Evolutionary conservation across 2,329 filamentous ascomycete genomes (phyloP).

Genomic region (Fusarium sp.): DNA sequence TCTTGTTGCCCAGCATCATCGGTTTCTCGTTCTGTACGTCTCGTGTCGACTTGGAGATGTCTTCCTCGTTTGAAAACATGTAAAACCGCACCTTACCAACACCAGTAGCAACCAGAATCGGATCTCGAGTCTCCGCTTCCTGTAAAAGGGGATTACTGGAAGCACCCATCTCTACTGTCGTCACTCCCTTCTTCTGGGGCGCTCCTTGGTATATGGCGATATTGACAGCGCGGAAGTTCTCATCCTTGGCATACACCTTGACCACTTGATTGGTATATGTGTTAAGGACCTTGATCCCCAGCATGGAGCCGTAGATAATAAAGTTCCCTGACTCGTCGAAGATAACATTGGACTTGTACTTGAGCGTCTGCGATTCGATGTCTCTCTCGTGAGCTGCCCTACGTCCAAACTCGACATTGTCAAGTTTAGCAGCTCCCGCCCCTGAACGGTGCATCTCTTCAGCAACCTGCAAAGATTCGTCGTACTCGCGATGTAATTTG

Average conservation of each 20-base stretch:
- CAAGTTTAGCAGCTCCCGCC: constrained; percentile 80
- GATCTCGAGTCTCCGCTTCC: constrained; percentile 90
- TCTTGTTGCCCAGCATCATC: constrained; percentile 68
- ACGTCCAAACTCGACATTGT: constrained; percentile 91
- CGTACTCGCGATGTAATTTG: constrained; percentile 91
- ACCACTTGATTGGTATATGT: constrained; percentile 93
- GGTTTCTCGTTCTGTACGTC: constrained; percentile 97
- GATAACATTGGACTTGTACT: constrained; percentile 81
- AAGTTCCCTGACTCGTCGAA: constrained; percentile 98
- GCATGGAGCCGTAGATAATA: constrained; percentile 90
- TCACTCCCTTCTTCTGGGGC: constrained; percentile 90
- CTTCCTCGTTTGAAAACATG: constrained; percentile 94
- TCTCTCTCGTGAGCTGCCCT: constrained; percentile 88
- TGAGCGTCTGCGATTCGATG: constrained; percentile 75
- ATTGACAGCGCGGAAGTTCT: constrained; percentile 85
- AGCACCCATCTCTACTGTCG: constrained; percentile 97
- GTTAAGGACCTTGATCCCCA: constrained; percentile 95
- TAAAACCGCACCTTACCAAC: constrained; percentile 93
- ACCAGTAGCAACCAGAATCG: constrained; percentile 85
- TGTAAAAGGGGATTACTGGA: constrained; percentile 92
- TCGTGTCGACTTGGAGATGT: constrained; percentile 82
- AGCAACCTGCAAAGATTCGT: constrained; percentile 89
- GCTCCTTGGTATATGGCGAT: constrained; percentile 92
- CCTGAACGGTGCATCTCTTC: constrained; percentile 98
- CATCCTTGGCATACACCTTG: constrained; percentile 89